Evolutionary conservation across 2,329 filamentous ascomycete genomes (phyloP).

Genomic region (Zymoseptoria pseudotritici): DNA sequence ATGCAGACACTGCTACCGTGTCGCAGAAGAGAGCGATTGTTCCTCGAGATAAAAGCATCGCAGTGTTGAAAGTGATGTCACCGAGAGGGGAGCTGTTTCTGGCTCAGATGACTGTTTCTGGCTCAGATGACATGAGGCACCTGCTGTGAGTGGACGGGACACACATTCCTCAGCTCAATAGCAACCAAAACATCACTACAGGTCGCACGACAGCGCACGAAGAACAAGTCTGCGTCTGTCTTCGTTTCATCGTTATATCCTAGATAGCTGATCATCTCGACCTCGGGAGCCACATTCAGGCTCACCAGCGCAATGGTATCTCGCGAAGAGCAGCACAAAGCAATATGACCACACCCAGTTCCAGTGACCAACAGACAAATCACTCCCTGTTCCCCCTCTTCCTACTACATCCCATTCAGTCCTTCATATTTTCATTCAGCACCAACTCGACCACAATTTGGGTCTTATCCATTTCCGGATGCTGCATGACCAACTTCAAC

Average conservation of each 20-base stretch:
- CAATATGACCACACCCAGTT: not conserved
- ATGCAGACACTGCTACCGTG: not conserved
- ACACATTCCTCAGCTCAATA: no score
- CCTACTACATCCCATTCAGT: conserved; percentile 8
- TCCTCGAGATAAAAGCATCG: no score
- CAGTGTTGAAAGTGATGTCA: no score
- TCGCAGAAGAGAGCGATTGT: not conserved
- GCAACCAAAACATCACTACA: no score
- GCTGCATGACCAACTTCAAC: conserved; percentile 91
- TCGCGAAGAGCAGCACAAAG: conserved; percentile 1
- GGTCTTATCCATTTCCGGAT: conserved; percentile 74
- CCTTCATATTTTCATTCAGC: conserved; percentile 67
- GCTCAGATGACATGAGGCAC: no score
- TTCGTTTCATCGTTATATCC: not conserved
- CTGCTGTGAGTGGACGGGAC: no score
- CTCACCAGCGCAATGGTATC: conserved; percentile 1
- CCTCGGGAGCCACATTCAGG: not conserved
- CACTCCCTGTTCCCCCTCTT: not conserved
- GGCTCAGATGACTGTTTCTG: no score
- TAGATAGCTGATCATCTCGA: not conserved
- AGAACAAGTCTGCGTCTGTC: no score
- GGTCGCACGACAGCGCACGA: no score
- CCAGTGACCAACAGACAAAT: not conserved
- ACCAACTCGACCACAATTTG: conserved; percentile 90
- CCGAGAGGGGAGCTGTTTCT: no score